phyloP scores from a whole-genome alignment of 352 stramenopile genomes.

The Phytophthora hybrid region DNA sequence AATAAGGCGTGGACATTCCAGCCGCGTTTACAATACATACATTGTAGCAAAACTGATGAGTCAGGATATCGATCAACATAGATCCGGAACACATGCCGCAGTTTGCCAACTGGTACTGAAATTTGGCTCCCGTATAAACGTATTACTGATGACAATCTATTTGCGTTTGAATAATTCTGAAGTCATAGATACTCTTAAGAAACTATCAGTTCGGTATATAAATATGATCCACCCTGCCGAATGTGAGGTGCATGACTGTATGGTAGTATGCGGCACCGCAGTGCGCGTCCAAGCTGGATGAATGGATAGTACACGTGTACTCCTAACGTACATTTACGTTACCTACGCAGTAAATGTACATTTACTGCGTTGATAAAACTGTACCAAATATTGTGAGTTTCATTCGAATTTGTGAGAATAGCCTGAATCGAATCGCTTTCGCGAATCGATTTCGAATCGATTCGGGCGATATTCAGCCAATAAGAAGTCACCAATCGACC shows the following conservation, averaged over 20 bases:
- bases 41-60: constrained; percentile 1
- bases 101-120: neutral
- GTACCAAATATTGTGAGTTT: no score
- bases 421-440: no score
- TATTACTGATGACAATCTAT: neutral
- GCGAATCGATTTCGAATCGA: no score
- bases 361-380: neutral
- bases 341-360: no score
- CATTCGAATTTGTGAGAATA: no score
- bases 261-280: constrained; percentile 7
- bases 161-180: neutral
- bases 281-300: constrained; percentile 1
- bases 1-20: no score
- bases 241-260: neutral
- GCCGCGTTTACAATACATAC: no score
- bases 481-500: no score
- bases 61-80: constrained; percentile 14
- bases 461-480: no score
- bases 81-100: neutral
- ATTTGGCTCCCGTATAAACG: neutral
- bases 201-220: neutral
- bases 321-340: no score
- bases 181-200: neutral
- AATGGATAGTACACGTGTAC: no score
- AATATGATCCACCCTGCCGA: neutral